Percentiles rank a stretch among this genome's conserved stretches.
Evolutionary conservation across 2,329 filamentous ascomycete species (phyloP).

Genomic region (Parascedosporium putredinis): DNA sequence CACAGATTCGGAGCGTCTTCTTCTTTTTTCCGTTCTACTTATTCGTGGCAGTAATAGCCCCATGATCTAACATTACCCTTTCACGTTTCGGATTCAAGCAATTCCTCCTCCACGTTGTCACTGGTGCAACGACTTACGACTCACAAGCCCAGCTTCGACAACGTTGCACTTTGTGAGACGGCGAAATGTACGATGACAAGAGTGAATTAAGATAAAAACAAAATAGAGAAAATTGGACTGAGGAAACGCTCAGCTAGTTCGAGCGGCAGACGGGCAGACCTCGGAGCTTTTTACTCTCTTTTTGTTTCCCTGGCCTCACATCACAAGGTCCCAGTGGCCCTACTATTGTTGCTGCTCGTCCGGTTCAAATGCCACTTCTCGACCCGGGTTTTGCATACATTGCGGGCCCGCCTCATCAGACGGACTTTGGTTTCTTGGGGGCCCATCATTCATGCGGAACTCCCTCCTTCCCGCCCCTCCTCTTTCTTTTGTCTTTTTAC

Average conservation of each 20-base stretch:
- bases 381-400: slow-evolving; percentile 2
- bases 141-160: no score
- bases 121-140: background rate
- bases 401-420: background rate
- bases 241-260: background rate
- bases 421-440: background rate
- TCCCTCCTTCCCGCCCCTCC: background rate
- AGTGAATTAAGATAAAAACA: background rate
- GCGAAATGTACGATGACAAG: background rate
- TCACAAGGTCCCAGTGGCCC: no score
- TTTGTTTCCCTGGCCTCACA: no score
- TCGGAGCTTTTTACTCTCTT: background rate
- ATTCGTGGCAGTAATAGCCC: no score
- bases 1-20: no score
- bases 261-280: background rate
- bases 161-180: background rate
- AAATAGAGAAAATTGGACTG: no score
- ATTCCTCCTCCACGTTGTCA: background rate
- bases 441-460: background rate
- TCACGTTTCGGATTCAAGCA: background rate
- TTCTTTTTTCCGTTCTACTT: background rate
- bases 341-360: background rate
- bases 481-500: slow-evolving; percentile 1
- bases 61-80: background rate
- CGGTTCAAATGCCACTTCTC: background rate